Evolutionary conservation across 2,329 filamentous ascomycete genomes (phyloP), one percentile per base, ranked within the genome.

Genomic region (Zymoseptoria ardabiliae): DNA sequence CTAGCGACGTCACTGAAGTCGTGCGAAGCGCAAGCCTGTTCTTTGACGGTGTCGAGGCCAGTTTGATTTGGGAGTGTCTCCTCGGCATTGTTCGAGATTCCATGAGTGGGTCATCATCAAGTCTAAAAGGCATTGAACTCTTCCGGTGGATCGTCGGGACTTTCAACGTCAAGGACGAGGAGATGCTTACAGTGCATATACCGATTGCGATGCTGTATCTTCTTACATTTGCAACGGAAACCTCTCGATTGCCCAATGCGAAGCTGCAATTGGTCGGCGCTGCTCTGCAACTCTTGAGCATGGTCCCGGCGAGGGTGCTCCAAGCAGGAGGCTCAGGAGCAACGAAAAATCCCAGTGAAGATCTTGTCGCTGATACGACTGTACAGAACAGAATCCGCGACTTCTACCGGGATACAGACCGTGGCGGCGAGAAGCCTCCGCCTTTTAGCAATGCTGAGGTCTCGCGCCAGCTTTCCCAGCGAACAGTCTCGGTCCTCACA

Each of bases 21-120:
- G 81, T 97, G 65, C 86, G 90, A 66, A 97, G 93, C 71, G 94
- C 93, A 4, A 96, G 89, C 70, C 88, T 94, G 49, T 99, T 99
- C 75, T 99, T 99, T 66, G 94, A 99, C 71, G 93, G 93, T 4
- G 93, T 97, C 48, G 94, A 99, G 74, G 96, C 92, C 68, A 88
- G 89, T 7, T 79, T 97, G 20, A 96, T 99, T 53, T 99, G 95
- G 79, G 62, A 65, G 13, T 68, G 65, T 35, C 62, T 74, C 2
- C 61, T 69, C 49, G 63, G 61, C 23, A 61, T 70, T 6, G 25
- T 67, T 21, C 61, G 30, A 41, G 57, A 61, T 19, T 53, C 61
- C 23, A 59, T 66, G 20, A 54, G 61, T 19, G 22, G 22, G 22
- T 21, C 50, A n/a, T 48, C 49, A 11, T 35, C 50, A 20, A 35